Percentiles rank a stretch among this genome's conserved stretches.
These are phyloP conservation scores for Magnolia kwangsiensis DNA, from an alignment of 164 flowering plant species.

Conservation along the genomic window DNA sequence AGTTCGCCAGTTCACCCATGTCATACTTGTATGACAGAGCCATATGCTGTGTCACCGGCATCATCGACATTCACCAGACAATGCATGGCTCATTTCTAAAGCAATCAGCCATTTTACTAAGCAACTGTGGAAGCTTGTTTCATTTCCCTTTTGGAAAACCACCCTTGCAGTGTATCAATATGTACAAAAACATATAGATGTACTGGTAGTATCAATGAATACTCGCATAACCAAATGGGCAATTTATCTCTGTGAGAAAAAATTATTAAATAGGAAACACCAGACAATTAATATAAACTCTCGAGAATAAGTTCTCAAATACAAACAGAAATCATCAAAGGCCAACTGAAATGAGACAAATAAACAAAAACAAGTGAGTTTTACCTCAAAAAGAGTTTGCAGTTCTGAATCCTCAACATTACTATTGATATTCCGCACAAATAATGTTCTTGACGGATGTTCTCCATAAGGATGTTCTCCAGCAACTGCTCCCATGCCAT, in stretches of 20 bases:
- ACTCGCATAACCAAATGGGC: too few relatives aligned
- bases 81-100: too few relatives aligned
- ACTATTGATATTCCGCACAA: conserved; percentile 96
- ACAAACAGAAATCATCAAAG: background rate
- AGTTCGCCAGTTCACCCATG: too few relatives aligned
- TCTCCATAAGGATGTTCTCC: conserved; percentile 99
- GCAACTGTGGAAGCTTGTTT: too few relatives aligned
- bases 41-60: too few relatives aligned
- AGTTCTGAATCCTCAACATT: conserved; percentile 95
- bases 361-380: background rate
- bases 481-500: conserved; percentile 71
- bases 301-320: background rate
- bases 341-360: background rate
- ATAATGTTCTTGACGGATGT: conserved; percentile 97
- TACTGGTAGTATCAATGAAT: too few relatives aligned
- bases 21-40: too few relatives aligned
- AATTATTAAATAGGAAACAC: background rate
- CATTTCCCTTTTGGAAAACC: too few relatives aligned
- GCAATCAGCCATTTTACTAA: too few relatives aligned
- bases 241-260: background rate
- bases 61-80: too few relatives aligned
- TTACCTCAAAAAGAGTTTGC: conserved; percentile 86
- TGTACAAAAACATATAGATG: too few relatives aligned
- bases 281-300: background rate
- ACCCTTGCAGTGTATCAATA: too few relatives aligned